phyloP scores from a whole-genome alignment of 805 yeast genomes.

The Lipomyces orientalis region DNA sequence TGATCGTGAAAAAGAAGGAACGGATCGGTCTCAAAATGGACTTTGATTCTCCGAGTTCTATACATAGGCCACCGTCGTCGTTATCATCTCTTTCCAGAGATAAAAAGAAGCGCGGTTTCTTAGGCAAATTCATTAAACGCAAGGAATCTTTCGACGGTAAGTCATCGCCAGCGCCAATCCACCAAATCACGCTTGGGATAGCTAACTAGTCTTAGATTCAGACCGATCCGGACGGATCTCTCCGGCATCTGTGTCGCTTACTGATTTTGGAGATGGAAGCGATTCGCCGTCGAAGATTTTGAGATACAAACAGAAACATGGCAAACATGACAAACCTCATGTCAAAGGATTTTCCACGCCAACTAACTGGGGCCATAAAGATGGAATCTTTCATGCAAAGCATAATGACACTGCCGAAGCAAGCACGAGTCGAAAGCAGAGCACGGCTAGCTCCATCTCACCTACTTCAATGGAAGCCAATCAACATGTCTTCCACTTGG shows the following conservation, averaged over 20 bases:
- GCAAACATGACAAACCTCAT: neutral
- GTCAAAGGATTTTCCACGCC: constrained; percentile 1
- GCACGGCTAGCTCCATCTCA: neutral
- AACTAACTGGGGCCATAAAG: neutral
- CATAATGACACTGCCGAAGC: neutral
- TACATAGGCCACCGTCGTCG: constrained; percentile 17
- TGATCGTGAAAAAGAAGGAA: neutral
- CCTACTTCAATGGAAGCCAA: neutral
- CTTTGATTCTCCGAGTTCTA: neutral
- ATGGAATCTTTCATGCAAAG: neutral
- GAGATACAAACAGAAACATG: constrained; percentile 10
- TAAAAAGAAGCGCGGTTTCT: constrained; percentile 19
- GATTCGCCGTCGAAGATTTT: constrained; percentile 5
- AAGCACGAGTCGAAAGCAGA: neutral
- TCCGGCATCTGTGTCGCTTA: neutral
- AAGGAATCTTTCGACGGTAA: constrained; percentile 14
- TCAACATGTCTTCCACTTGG: constrained; percentile 44
- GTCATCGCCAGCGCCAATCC: neutral
- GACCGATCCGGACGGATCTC: constrained; percentile 1
- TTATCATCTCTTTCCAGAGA: constrained; percentile 18
- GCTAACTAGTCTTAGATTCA: neutral
- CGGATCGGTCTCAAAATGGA: constrained; percentile 2
- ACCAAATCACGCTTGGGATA: neutral
- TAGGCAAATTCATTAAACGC: constrained; percentile 26
- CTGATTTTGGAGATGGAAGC: neutral